A percentile compares a stretch with the other conserved stretches of the same genome.
phyloP scores from a whole-genome alignment of 2,329 filamentous ascomycete species.

The Mollisia scopiformis region DNA sequence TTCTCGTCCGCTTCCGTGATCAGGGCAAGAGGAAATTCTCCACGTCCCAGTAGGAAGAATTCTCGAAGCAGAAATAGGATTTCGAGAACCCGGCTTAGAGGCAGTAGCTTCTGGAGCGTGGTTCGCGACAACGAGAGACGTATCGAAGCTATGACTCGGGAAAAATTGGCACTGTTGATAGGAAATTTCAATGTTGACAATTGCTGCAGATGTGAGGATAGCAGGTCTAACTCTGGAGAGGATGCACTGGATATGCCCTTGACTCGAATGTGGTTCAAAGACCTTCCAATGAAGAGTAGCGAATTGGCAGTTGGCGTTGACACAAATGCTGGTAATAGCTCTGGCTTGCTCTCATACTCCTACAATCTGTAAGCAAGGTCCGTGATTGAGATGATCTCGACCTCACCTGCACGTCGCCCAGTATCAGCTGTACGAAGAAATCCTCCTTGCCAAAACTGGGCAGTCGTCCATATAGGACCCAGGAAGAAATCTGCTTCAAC shows the following conservation, averaged over 20 bases:
- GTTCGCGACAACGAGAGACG: conserved; percentile 82
- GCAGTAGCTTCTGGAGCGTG: conserved; percentile 79
- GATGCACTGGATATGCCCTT: conserved; percentile 46
- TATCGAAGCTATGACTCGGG: conserved; percentile 74
- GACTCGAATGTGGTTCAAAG: conserved; percentile 79
- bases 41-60: conserved; percentile 84
- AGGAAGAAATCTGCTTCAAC: conserved; percentile 87
- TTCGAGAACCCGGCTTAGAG: conserved; percentile 75
- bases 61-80: conserved; percentile 78
- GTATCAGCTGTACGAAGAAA: conserved; percentile 73
- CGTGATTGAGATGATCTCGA: too few relatives aligned
- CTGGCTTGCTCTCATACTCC: conserved; percentile 61
- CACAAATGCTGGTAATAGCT: conserved; percentile 79
- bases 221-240: conserved; percentile 57
- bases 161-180: conserved; percentile 71
- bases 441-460: conserved; percentile 79
- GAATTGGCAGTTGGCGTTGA: conserved; percentile 74
- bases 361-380: conserved; percentile 38
- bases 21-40: conserved; percentile 88
- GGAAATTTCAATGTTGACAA: conserved; percentile 73
- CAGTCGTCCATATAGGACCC: conserved; percentile 86
- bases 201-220: conserved; percentile 69
- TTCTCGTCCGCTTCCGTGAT: conserved; percentile 84
- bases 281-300: conserved; percentile 88
- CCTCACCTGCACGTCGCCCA: conserved; percentile 40